These are phyloP conservation scores for Botrytis fragariae DNA, from an alignment of 2,329 filamentous ascomycete species.

Conservation along the genomic window DNA sequence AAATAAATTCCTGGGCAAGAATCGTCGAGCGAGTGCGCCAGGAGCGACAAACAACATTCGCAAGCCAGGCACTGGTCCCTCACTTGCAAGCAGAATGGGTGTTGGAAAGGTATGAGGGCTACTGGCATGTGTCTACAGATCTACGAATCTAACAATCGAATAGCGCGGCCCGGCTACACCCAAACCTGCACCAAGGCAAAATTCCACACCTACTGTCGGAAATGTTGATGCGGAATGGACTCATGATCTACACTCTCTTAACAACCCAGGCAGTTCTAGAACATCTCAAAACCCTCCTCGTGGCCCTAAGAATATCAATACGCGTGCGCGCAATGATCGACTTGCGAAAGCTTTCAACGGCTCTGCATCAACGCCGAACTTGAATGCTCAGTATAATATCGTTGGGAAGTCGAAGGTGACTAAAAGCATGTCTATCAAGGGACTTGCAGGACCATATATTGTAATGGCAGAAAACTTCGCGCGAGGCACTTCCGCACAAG, in stretches of 20 bases:
- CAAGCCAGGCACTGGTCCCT: conserved; percentile 50
- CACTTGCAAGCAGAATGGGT: conserved; percentile 69
- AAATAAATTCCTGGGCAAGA: conserved; percentile 65
- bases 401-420: conserved; percentile 38
- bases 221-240: conserved; percentile 69
- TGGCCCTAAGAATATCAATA: conserved; percentile 31
- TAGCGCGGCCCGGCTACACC: conserved; percentile 30
- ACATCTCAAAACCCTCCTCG: conserved; percentile 42
- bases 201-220: conserved; percentile 43
- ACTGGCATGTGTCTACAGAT: background rate
- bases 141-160: conserved; percentile 23
- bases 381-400: conserved; percentile 38
- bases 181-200: conserved; percentile 26
- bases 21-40: conserved; percentile 55
- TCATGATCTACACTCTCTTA: conserved; percentile 61
- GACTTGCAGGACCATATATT: conserved; percentile 68
- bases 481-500: conserved; percentile 74
- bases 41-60: conserved; percentile 46
- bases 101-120: conserved; percentile 61
- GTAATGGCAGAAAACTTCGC: conserved; percentile 81
- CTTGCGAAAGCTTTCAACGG: conserved; percentile 32
- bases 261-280: conserved; percentile 44
- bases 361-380: conserved; percentile 36
- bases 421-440: conserved; percentile 65
- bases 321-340: conserved; percentile 33